These are phyloP conservation scores for Lactarius quietus DNA, from an alignment of 768 basidiomycete species.

Conservation along the genomic window DNA sequence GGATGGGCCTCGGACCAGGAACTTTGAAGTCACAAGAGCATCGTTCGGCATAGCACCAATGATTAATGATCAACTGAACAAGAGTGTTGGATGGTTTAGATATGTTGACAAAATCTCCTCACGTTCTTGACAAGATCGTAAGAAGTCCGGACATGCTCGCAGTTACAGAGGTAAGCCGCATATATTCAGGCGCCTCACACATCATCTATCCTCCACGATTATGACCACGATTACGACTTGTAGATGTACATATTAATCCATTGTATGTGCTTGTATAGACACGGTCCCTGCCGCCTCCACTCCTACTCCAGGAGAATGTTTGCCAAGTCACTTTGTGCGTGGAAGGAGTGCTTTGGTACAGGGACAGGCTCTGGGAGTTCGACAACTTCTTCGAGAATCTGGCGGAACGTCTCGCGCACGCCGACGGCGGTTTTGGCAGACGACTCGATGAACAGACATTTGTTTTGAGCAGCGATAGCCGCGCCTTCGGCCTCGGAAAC, in stretches of 20 bases:
- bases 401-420: constrained; percentile 70
- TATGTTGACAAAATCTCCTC: no score
- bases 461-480: constrained; percentile 78
- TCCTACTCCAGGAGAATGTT: neutral
- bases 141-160: no score
- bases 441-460: constrained; percentile 83
- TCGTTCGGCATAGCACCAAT: no score
- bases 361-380: constrained; percentile 78
- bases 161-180: no score
- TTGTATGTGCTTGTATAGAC: neutral
- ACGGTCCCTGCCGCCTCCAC: neutral
- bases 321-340: constrained; percentile 18
- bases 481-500: constrained; percentile 75
- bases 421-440: constrained; percentile 87
- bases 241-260: neutral
- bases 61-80: no score
- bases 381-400: constrained; percentile 75
- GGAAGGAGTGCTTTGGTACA: constrained; percentile 30
- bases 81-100: no score
- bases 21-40: no score
- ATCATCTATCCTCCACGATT: no score
- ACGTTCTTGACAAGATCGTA: no score
- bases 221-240: neutral
- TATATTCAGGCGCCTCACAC: no score
- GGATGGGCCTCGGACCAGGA: no score